Evolutionary conservation across 495 filamentous ascomycete species (phyloP), one percentile per base, ranked within the genome.

Genomic region (Filosporella fistucella): DNA sequence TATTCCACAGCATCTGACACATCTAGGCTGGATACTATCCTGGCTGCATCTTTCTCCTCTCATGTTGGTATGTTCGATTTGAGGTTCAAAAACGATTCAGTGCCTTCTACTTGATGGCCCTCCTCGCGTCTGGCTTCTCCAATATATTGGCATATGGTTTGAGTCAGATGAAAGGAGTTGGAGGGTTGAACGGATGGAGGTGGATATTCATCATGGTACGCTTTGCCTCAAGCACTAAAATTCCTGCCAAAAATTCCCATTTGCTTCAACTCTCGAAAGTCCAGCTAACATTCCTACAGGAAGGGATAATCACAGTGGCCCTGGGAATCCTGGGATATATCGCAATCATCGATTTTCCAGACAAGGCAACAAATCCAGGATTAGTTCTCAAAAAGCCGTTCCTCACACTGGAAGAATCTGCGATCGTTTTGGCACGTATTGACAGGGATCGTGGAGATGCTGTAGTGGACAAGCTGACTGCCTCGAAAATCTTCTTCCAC

Each of bases 1-100:
- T n/a, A n/a, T n/a, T n/a, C n/a, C n/a, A n/a, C n/a, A n/a, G n/a
- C n/a, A n/a, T n/a, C n/a, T n/a, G n/a, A n/a, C n/a, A n/a, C n/a
- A n/a, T 86, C 1, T 81, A 86, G 56, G 79, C 82, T 46, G 78
- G 78, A 40, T 86, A 81, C 57, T 84, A 81, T 59, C 82, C 82
- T 10, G 51, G 75, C 57, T 80, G 76, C 40, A 77, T 81, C 1
- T 85, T 82, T 55, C 64, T 84, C 12, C 68, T 85, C 1, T 72
- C 67, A 28, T 81, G 75, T 32, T 84, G 81, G 81, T 84, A 84
- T 54, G 75, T 74, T 4, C 60, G 80, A 56, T 84, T 72, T 51
- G 81, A 85, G 46, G 66, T 85, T 16, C 77, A 79, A 21, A 82
- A 81, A 56, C 72, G 82, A 4, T 81, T 81, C 58, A 74, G 77